Conservation (phyloP, 2,329 filamentous ascomycete genomes). For the Lachnellula hyalina region DNA sequence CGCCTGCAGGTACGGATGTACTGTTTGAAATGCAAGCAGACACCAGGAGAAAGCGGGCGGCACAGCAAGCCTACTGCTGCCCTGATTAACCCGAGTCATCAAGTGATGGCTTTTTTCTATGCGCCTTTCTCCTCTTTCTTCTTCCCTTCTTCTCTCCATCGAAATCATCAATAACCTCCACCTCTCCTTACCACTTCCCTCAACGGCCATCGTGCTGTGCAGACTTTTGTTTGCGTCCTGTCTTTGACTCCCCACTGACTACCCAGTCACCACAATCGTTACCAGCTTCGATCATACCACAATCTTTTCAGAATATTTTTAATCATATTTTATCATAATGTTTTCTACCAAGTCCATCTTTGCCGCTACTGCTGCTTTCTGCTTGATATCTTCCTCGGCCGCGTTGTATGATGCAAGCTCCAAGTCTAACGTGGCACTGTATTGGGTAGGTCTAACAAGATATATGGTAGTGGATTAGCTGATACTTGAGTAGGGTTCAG, state of each 20-base stretch:
- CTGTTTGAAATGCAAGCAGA: background rate
- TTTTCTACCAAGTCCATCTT: constrained; percentile 24
- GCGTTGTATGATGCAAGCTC: constrained; percentile 30
- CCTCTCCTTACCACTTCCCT: constrained; percentile 4
- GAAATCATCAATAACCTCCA: constrained; percentile 17
- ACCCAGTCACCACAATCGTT: constrained; percentile 26
- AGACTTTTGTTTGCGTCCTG: constrained; percentile 33
- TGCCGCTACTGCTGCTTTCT: constrained; percentile 24
- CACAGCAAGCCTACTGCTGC: background rate
- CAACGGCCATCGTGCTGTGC: constrained; percentile 24
- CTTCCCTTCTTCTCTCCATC: constrained; percentile 10
- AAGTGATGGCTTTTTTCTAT: constrained; percentile 16
- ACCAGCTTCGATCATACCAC: constrained; percentile 26
- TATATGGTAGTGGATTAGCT: background rate
- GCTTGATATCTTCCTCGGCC: constrained; percentile 19
- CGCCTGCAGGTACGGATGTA: background rate
- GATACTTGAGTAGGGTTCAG: constrained; percentile 34
- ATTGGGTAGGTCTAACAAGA: constrained; percentile 34
- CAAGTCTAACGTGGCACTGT: constrained; percentile 38
- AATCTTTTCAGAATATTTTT: constrained; percentile 24
- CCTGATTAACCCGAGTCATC: constrained; percentile 6
- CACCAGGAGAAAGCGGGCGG: background rate
- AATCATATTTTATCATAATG: constrained; percentile 24
- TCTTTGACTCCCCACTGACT: constrained; percentile 22
- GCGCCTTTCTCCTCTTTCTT: constrained; percentile 10